Percentiles rank a stretch among this genome's conserved stretches.
Conservation (phyloP, 129 eudicot species). For the Lactuca saligna region DNA sequence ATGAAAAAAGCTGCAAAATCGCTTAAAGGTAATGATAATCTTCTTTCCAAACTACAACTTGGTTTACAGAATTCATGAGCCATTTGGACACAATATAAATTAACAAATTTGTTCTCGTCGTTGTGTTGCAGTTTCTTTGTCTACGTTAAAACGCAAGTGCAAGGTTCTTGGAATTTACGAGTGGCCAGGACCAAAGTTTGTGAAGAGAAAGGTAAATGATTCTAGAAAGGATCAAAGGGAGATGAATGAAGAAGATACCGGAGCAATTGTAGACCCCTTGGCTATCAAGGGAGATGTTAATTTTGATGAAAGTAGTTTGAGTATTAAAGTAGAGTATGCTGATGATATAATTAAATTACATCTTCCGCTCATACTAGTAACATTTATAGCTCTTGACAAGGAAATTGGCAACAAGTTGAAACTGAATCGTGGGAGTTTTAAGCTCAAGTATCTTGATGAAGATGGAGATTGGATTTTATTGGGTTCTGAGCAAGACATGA, state of each 20-base stretch:
- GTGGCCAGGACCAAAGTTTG: background rate
- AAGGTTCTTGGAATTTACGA: background rate
- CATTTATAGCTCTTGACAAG: constrained; percentile 10
- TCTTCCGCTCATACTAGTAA: constrained; percentile 21
- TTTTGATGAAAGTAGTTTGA: background rate
- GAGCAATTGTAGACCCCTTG: background rate
- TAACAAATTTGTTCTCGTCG: background rate
- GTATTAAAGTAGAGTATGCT: constrained; percentile 32
- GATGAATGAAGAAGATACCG: background rate
- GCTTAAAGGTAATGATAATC: background rate
- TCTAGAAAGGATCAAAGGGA: background rate
- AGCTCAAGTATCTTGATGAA: constrained; percentile 36
- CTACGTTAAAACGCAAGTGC: background rate
- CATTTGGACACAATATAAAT: too few relatives aligned
- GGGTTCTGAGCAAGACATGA: constrained; percentile 31
- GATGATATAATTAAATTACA: constrained; percentile 25
- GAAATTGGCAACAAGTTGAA: constrained; percentile 26
- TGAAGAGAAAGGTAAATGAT: background rate
- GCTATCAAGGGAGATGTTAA: background rate
- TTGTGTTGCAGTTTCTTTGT: background rate
- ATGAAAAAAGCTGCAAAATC: background rate
- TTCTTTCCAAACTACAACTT: background rate
- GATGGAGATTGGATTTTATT: constrained; percentile 33
- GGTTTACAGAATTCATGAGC: background rate
- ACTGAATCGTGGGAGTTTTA: constrained; percentile 13